Evolutionary conservation across 192 early-diverging fungal species (phyloP).

Genomic region (Mortierella claussenii): DNA sequence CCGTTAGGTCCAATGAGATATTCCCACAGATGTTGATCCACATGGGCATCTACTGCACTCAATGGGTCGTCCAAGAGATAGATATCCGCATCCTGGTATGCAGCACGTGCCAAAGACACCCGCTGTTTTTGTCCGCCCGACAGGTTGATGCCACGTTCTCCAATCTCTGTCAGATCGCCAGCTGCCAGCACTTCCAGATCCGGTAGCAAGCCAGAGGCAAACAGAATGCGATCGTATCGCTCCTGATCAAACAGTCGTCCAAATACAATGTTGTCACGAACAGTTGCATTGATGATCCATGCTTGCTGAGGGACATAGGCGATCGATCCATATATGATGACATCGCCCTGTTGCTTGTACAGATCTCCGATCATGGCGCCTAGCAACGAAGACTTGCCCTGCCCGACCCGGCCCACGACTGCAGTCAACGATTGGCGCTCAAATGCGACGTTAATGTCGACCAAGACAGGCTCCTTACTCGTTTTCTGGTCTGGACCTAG

Average conservation of each 20-base stretch:
- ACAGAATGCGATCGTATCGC: constrained; percentile 78
- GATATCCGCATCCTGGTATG: constrained; percentile 85
- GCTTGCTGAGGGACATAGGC: constrained; percentile 75
- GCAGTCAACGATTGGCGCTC: constrained; percentile 27
- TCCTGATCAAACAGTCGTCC: constrained; percentile 76
- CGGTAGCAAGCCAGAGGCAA: constrained; percentile 81
- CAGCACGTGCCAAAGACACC: constrained; percentile 73
- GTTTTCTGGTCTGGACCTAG: neutral
- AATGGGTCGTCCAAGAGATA: constrained; percentile 65
- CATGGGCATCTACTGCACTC: constrained; percentile 73
- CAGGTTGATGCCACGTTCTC: constrained; percentile 90
- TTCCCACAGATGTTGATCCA: constrained; percentile 85
- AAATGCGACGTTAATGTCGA: constrained; percentile 36
- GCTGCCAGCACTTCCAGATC: constrained; percentile 87
- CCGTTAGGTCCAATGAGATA: constrained; percentile 87
- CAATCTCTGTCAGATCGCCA: constrained; percentile 93
- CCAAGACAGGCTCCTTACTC: constrained; percentile 8
- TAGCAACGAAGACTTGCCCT: constrained; percentile 63
- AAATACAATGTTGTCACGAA: constrained; percentile 94
- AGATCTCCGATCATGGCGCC: constrained; percentile 85
- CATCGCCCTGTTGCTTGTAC: constrained; percentile 70
- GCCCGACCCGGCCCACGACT: constrained; percentile 48
- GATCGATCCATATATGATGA: constrained; percentile 69
- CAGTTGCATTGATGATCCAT: constrained; percentile 95
- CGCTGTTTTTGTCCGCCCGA: constrained; percentile 94